These are phyloP conservation scores for Crepidotus variabilis DNA, from an alignment of 768 basidiomycete species.

Conservation along the genomic window DNA sequence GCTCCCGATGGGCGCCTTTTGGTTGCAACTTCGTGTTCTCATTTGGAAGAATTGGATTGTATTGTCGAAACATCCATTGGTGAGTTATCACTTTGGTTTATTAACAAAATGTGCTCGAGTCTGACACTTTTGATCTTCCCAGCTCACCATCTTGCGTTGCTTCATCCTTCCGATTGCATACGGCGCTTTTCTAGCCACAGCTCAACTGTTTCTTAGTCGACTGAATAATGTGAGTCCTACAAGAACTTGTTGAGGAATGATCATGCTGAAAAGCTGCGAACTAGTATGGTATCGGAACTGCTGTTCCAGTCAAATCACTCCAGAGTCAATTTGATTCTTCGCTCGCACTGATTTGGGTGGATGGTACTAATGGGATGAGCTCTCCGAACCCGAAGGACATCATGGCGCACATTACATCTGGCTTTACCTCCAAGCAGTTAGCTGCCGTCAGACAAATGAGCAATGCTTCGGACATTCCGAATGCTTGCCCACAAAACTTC, in stretches of 20 bases:
- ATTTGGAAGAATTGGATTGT: conserved; percentile 77
- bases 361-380: conserved; percentile 55
- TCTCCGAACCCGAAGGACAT: conserved; percentile 54
- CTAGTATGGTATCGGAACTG: conserved; percentile 63
- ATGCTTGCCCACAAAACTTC: conserved; percentile 71
- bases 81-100: conserved; percentile 29
- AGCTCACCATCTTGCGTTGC: conserved; percentile 62
- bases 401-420: conserved; percentile 54
- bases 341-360: conserved; percentile 60
- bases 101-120: background rate
- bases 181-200: conserved; percentile 63
- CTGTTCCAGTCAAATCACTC: conserved; percentile 46
- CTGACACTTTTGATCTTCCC: background rate
- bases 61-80: conserved; percentile 60
- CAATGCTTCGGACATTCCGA: conserved; percentile 45
- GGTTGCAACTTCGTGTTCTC: conserved; percentile 57
- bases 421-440: conserved; percentile 46
- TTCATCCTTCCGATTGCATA: conserved; percentile 62
- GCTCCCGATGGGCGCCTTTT: conserved; percentile 37
- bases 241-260: background rate
- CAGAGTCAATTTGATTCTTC: conserved; percentile 49
- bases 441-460: conserved; percentile 45
- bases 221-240: conserved; percentile 52
- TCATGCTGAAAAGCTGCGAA: background rate
- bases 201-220: conserved; percentile 55